A percentile compares a stretch with the other conserved stretches of the same genome.
Conservation (phyloP, 805 yeast species). For the Kazachstania psychrophila region DNA sequence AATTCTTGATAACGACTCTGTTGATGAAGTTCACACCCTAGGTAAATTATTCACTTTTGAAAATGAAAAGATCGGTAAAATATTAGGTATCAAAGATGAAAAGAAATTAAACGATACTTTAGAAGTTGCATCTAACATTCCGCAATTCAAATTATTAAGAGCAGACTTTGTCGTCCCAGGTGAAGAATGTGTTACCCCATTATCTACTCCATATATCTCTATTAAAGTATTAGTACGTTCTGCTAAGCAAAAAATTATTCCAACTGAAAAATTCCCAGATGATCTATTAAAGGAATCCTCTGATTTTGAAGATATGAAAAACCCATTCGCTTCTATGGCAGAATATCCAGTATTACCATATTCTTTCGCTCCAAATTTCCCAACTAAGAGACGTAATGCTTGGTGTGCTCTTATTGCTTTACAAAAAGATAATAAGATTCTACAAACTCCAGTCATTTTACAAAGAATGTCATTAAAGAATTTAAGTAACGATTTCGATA, state of each 20-base stretch:
- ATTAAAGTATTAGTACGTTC: slow-evolving; percentile 70
- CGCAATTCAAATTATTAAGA: slow-evolving; percentile 55
- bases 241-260: slow-evolving; percentile 52
- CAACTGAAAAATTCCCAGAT: slow-evolving; percentile 30
- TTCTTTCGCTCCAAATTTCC: slow-evolving; percentile 71
- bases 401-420: slow-evolving; percentile 65
- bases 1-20: slow-evolving; percentile 28
- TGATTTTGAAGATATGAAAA: slow-evolving; percentile 54
- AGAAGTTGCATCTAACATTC: slow-evolving; percentile 53
- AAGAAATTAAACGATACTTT: slow-evolving; percentile 40
- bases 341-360: slow-evolving; percentile 61
- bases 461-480: slow-evolving; percentile 24
- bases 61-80: slow-evolving; percentile 45
- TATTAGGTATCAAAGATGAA: slow-evolving; percentile 44
- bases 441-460: slow-evolving; percentile 47
- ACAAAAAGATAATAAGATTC: slow-evolving; percentile 73
- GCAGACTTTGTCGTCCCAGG: slow-evolving; percentile 84
- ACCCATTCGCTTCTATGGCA: slow-evolving; percentile 59
- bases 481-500: slow-evolving; percentile 23
- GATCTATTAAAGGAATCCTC: slow-evolving; percentile 42
- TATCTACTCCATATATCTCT: slow-evolving; percentile 64
- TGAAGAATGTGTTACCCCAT: slow-evolving; percentile 59
- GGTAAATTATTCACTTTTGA: slow-evolving; percentile 60
- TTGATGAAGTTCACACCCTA: slow-evolving; percentile 41
- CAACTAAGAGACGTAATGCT: slow-evolving; percentile 38